phyloP scores from a whole-genome alignment of 257 asterid species.

The Rauvolfia tetraphylla region DNA sequence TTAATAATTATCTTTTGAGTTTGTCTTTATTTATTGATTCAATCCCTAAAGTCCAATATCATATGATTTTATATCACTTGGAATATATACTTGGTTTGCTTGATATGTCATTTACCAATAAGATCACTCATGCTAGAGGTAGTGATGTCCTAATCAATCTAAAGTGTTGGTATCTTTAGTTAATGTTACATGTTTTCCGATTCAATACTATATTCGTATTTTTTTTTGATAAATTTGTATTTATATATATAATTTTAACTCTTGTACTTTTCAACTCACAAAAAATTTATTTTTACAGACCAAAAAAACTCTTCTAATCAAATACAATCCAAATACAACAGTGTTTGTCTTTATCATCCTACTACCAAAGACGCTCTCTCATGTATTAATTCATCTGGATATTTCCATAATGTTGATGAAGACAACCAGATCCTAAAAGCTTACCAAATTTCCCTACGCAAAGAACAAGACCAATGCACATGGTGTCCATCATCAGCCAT shows the following conservation, averaged over 20 bases:
- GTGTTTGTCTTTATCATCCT: neutral
- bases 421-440: neutral
- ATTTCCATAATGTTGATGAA: neutral
- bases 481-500: conserved; percentile 53
- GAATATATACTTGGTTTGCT: neutral
- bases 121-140: neutral
- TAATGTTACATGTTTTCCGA: no score
- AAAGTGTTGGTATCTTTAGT: neutral
- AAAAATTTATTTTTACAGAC: no score
- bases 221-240: no score
- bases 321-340: no score
- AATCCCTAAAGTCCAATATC: neutral
- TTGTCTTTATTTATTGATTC: neutral
- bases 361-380: neutral
- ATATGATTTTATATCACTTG: neutral
- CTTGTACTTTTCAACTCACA: no score
- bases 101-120: neutral
- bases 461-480: conserved; percentile 40
- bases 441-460: conserved; percentile 4
- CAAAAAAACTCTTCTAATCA: no score
- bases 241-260: no score
- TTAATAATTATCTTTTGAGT: neutral
- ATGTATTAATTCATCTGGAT: neutral
- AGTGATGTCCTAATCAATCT: neutral
- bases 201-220: no score